Evolutionary conservation across 2,329 filamentous ascomycete species (phyloP), one percentile per base, ranked within the genome.

Genomic region (Aureobasidium melanogenum): DNA sequence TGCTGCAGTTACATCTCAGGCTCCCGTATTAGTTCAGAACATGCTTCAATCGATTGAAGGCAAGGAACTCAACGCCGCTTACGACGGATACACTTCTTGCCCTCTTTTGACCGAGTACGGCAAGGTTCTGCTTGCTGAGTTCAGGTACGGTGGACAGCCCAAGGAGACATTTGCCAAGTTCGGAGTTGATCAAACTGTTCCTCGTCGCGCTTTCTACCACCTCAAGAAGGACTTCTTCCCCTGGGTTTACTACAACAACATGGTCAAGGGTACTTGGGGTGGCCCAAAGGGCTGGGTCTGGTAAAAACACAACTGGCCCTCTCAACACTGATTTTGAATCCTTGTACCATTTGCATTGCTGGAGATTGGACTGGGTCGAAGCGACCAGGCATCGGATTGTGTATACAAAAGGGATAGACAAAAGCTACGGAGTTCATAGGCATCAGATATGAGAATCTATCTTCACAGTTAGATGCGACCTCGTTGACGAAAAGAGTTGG

Each of bases 161-260:
- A 84, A 86, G 69, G 84, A 87, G 75, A 86, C 84, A 0, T 87
- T 87, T 64, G 76, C 73, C 5, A 71, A 75, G 68, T 71, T 85
- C 15, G 83, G 82, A 0, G 75, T 86, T 7, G 82, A 86, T 66
- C 84, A 87, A 70, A 77, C 70, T 0, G 71, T 72, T 10, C 84
- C 84, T 1, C 77, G 83, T 3, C 77, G 79, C 3, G 74, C 79
- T 0, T 87, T 87, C 67, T 87, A 84, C 65, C 75, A 85, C 66
- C 66, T 87, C 47, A 87, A 87, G 76, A 86, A 84, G 73, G 80
- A 86, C 67, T 87, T 87, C 67, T 87, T 87, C 72, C 84, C 84
- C 0, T 86, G 84, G 84, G 84, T 87, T 2, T 86, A 86, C 71
- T 79, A 77, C 58, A 79, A 81, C 39, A 78, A 76, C 39, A 80